phyloP scores from a whole-genome alignment of 306 rosid genomes.

The Hippophae gyantsensis region DNA sequence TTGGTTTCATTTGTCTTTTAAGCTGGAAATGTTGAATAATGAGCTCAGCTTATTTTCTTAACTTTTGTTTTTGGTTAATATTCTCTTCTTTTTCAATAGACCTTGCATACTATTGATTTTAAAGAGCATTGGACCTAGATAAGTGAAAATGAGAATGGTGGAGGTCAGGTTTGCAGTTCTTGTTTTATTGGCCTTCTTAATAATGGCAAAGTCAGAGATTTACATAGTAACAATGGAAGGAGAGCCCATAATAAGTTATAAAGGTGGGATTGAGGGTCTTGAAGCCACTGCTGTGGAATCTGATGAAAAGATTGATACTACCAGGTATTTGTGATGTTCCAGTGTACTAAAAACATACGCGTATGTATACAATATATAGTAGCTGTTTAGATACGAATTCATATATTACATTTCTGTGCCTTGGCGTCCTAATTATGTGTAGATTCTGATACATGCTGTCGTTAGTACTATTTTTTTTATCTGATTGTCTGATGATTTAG shows the following conservation, averaged over 20 bases:
- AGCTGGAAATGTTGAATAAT: not conserved
- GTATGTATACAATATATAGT: too few relatives aligned
- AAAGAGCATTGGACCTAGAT: slow-evolving; percentile 2
- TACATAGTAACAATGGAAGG: slow-evolving; percentile 82
- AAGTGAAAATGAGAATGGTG: slow-evolving; percentile 36
- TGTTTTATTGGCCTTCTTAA: slow-evolving; percentile 28
- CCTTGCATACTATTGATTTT: slow-evolving; percentile 35
- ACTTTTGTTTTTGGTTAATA: not conserved
- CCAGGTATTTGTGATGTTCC: slow-evolving; percentile 41
- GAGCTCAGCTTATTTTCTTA: not conserved
- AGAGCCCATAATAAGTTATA: slow-evolving; percentile 85
- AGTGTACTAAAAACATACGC: too few relatives aligned
- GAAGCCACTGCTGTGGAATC: slow-evolving; percentile 95
- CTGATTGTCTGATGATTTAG: not conserved
- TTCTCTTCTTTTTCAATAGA: slow-evolving; percentile 31
- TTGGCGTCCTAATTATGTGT: slow-evolving; percentile 7
- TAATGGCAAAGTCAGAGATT: slow-evolving; percentile 51
- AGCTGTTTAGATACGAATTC: too few relatives aligned
- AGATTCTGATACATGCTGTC: slow-evolving; percentile 3
- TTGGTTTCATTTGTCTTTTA: not conserved
- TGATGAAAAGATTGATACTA: slow-evolving; percentile 74
- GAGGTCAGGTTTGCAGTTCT: slow-evolving; percentile 28
- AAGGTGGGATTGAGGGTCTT: slow-evolving; percentile 79
- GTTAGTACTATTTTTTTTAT: not conserved
- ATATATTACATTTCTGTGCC: not conserved